These are phyloP conservation scores for Nicotiana tomentosiformis DNA, from an alignment of 257 asterid species.

Conservation along the genomic window DNA sequence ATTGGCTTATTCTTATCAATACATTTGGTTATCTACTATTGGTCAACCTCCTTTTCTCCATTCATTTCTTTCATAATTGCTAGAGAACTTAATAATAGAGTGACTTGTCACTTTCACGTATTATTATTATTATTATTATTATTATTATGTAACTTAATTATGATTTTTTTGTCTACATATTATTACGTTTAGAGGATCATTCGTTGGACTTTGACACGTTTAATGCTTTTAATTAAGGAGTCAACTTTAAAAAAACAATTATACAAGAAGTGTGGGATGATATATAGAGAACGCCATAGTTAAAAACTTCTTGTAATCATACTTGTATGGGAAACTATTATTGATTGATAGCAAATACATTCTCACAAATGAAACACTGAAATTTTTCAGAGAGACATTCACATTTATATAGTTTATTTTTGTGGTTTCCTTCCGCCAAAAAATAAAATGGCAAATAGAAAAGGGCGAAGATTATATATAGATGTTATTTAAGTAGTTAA, in stretches of 20 bases:
- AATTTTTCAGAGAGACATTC: background rate
- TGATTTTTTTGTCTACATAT: background rate
- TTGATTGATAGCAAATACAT: no score
- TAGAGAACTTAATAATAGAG: background rate
- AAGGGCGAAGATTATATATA: background rate
- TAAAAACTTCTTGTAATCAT: background rate
- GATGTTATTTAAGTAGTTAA: background rate
- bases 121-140: no score
- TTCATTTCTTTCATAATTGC: background rate
- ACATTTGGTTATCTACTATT: background rate
- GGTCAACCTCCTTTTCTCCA: background rate
- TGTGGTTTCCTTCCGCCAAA: background rate
- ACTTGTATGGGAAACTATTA: background rate
- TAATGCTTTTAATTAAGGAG: background rate
- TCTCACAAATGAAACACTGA: no score
- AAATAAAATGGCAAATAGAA: background rate
- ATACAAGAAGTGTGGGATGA: background rate
- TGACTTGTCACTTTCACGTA: background rate
- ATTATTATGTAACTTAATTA: no score
- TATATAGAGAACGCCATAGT: background rate
- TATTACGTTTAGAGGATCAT: background rate
- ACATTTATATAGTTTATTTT: background rate
- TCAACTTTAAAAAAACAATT: background rate
- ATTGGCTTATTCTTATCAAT: background rate
- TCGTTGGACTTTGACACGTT: background rate